A percentile compares a stretch with the other conserved stretches of the same genome.
phyloP scores from a whole-genome alignment of 169 alveolate genomes.

The Eimeria necatrix region DNA sequence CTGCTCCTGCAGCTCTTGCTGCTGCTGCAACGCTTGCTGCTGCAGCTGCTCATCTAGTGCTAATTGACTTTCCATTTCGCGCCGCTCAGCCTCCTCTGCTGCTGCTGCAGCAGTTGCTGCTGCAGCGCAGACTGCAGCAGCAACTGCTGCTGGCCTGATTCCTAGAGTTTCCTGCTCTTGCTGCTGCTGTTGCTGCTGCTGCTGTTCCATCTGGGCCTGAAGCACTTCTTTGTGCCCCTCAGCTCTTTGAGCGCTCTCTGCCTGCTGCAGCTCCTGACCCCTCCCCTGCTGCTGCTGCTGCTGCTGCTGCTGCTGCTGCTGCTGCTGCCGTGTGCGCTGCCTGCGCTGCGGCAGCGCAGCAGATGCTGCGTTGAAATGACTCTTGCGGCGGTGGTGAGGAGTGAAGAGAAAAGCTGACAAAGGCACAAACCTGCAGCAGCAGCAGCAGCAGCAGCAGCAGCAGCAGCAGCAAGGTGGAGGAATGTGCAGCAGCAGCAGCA shows the following conservation, averaged over 20 bases:
- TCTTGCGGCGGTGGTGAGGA: not conserved
- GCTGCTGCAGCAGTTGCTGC: not conserved
- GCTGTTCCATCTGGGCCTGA: not conserved
- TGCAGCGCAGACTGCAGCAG: not conserved
- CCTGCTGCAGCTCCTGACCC: not conserved
- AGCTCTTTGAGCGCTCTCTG: not conserved
- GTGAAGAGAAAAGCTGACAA: not conserved
- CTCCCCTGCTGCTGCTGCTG: not conserved
- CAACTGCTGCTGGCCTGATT: not conserved
- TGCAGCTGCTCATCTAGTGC: slow-evolving; percentile 15
- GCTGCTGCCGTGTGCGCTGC: not conserved
- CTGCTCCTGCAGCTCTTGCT: slow-evolving; percentile 11
- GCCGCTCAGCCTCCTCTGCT: not conserved
- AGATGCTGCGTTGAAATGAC: not conserved
- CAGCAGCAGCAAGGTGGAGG: slow-evolving; percentile 4
- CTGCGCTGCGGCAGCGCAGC: not conserved
- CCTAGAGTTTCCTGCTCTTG: slow-evolving; percentile 3
- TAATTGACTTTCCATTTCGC: not conserved
- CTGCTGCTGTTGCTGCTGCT: slow-evolving; percentile 54
- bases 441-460: slow-evolving; percentile 50
- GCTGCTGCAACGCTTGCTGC: slow-evolving; percentile 33
- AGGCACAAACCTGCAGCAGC: slow-evolving; percentile 40
- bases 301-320: slow-evolving; percentile 18
- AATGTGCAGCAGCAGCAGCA: not conserved
- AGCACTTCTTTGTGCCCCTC: not conserved